Evolutionary conservation across 768 basidiomycete species (phyloP).

Genomic region (Terana coerulea): DNA sequence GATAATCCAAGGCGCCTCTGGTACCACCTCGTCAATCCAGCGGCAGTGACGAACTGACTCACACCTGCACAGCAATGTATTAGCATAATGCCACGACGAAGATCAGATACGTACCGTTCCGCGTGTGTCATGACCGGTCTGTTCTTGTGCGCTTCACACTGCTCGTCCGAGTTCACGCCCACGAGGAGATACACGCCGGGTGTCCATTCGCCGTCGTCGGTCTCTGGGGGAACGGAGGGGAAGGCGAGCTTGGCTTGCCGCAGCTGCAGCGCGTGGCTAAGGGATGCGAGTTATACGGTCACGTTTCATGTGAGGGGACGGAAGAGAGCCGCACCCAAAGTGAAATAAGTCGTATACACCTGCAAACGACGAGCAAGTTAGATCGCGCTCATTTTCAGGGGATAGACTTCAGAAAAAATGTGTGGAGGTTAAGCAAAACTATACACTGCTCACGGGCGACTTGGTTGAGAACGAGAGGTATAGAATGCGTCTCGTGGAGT

Average conservation of each 20-base stretch:
- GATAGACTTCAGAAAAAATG: no score
- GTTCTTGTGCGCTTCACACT: constrained; percentile 76
- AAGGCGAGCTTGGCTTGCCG: constrained; percentile 96
- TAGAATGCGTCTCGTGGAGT: no score
- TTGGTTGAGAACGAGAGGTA: no score
- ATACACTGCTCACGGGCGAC: no score
- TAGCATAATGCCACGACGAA: not conserved
- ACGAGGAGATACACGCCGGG: constrained; percentile 80
- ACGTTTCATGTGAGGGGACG: not conserved
- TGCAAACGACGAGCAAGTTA: no score
- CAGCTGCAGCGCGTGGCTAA: constrained; percentile 89
- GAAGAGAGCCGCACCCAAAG: constrained; percentile 62
- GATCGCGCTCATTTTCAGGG: no score
- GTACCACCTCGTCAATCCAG: constrained; percentile 94
- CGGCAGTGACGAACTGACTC: constrained; percentile 94
- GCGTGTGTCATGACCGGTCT: constrained; percentile 83
- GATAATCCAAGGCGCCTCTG: constrained; percentile 90
- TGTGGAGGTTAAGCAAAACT: no score
- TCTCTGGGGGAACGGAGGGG: constrained; percentile 18
- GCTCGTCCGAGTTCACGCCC: constrained; percentile 90
- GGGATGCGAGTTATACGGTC: not conserved
- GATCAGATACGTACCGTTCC: constrained; percentile 57
- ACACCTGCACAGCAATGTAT: constrained; percentile 39
- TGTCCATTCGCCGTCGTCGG: constrained; percentile 4
- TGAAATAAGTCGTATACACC: constrained; percentile 98